Conservation (phyloP, 495 filamentous ascomycete species). For the Astrothelium subdiscretum region DNA sequence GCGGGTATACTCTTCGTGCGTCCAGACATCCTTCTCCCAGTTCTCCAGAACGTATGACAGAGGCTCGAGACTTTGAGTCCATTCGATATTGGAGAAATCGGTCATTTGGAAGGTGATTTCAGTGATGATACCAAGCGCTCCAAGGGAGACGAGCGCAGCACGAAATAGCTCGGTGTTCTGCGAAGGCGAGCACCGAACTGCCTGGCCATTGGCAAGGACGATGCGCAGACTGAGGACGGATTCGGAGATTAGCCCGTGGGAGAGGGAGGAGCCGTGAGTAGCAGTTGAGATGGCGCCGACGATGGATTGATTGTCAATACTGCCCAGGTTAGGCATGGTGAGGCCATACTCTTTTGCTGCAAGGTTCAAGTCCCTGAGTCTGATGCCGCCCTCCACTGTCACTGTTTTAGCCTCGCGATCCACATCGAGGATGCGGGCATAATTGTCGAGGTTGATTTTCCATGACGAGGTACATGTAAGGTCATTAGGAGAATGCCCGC, state of each 20-base stretch:
- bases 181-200: conserved; percentile 57
- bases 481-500: conserved; percentile 82
- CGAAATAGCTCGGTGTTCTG: conserved; percentile 72
- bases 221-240: conserved; percentile 60
- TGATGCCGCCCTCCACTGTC: conserved; percentile 75
- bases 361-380: conserved; percentile 56
- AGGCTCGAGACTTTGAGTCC: conserved; percentile 66
- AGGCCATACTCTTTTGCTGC: conserved; percentile 61
- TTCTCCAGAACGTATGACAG: conserved; percentile 52
- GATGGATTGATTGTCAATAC: conserved; percentile 88
- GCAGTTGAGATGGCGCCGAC: conserved; percentile 87
- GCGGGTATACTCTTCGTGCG: conserved; percentile 70
- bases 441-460: conserved; percentile 87
- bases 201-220: conserved; percentile 71
- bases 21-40: conserved; percentile 75
- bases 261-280: conserved; percentile 80
- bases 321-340: conserved; percentile 79
- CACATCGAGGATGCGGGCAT: conserved; percentile 57
- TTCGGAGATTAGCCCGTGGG: conserved; percentile 73
- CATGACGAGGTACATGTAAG: conserved; percentile 89
- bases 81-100: conserved; percentile 65
- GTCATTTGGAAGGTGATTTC: conserved; percentile 77
- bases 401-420: conserved; percentile 51
- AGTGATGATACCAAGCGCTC: conserved; percentile 80
- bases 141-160: conserved; percentile 75